These are phyloP conservation scores for Ogataea methanolica DNA, from an alignment of 805 yeast genomes.

Conservation along the genomic window DNA sequence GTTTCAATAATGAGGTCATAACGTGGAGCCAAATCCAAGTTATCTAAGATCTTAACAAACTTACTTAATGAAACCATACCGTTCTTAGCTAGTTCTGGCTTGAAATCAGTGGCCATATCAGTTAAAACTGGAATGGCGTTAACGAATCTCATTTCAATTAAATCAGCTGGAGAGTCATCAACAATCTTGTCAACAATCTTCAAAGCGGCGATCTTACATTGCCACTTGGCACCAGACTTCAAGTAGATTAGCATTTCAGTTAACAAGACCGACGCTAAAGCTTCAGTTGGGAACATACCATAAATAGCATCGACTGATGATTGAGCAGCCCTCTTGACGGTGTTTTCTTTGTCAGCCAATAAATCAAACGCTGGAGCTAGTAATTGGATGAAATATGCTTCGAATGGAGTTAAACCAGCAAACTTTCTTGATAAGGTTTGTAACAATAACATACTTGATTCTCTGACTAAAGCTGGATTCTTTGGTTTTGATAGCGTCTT, in stretches of 20 bases:
- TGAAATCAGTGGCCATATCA: slow-evolving; percentile 89
- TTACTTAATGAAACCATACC: slow-evolving; percentile 68
- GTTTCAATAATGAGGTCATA: slow-evolving; percentile 82
- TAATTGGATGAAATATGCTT: slow-evolving; percentile 65
- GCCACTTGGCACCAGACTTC: slow-evolving; percentile 88
- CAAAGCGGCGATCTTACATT: slow-evolving; percentile 78
- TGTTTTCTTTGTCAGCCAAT: slow-evolving; percentile 81
- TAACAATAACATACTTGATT: slow-evolving; percentile 62
- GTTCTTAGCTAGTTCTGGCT: slow-evolving; percentile 88
- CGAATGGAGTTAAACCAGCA: slow-evolving; percentile 67
- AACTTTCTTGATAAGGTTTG: slow-evolving; percentile 52
- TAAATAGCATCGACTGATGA: slow-evolving; percentile 66
- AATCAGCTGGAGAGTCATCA: slow-evolving; percentile 78
- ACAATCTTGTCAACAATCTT: slow-evolving; percentile 67
- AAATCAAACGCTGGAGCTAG: slow-evolving; percentile 64
- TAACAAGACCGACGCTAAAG: slow-evolving; percentile 66
- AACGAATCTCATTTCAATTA: slow-evolving; percentile 76
- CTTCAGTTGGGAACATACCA: slow-evolving; percentile 71
- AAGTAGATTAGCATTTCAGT: slow-evolving; percentile 60
- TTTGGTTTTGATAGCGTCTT: slow-evolving; percentile 69
- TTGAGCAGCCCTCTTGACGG: slow-evolving; percentile 84
- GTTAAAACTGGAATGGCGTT: slow-evolving; percentile 80
- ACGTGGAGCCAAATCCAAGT: slow-evolving; percentile 86
- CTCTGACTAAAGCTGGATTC: slow-evolving; percentile 70
- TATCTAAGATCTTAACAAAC: slow-evolving; percentile 81